These are phyloP conservation scores for Melastoma candidum DNA, from an alignment of 441 rosid genomes.

Conservation along the genomic window DNA sequence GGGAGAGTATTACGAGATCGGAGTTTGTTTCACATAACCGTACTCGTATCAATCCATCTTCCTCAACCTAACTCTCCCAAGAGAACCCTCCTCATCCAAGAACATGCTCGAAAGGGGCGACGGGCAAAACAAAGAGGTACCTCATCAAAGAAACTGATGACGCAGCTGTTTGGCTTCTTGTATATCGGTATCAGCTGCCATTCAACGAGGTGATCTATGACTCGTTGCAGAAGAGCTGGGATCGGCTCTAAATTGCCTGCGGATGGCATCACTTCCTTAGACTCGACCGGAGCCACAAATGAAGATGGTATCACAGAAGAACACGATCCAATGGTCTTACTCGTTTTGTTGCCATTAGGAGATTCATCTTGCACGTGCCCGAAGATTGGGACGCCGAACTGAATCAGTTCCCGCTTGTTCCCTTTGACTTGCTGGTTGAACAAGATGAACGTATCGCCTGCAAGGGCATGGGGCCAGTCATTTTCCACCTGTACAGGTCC, in stretches of 20 bases:
- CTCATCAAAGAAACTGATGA: conserved; percentile 91
- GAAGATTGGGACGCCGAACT: conserved; percentile 78
- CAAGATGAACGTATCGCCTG: conserved; percentile 79
- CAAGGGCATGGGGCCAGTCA: conserved; percentile 3
- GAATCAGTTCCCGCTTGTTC: conserved; percentile 86
- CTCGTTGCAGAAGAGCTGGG: conserved; percentile 62
- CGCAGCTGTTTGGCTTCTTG: conserved; percentile 89
- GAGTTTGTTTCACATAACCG: not conserved
- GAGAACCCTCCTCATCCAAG: too few species aligned
- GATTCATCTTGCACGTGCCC: conserved; percentile 61
- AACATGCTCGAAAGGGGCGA: not conserved
- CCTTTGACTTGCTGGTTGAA: conserved; percentile 93
- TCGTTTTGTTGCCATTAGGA: conserved; percentile 27
- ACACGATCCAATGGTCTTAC: conserved; percentile 23
- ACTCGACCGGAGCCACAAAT: conserved; percentile 3
- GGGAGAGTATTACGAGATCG: not conserved
- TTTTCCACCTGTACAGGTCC: not conserved
- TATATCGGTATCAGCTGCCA: conserved; percentile 84
- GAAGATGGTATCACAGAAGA: conserved; percentile 1
- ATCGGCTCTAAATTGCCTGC: conserved; percentile 67
- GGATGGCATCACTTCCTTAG: not conserved
- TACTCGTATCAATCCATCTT: too few species aligned
- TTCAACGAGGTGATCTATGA: conserved; percentile 69
- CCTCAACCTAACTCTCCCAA: too few species aligned
- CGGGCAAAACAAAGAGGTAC: conserved; percentile 29